These are phyloP conservation scores for Eucalyptus melliodora DNA, from an alignment of 345 rosid species.

Conservation along the genomic window DNA sequence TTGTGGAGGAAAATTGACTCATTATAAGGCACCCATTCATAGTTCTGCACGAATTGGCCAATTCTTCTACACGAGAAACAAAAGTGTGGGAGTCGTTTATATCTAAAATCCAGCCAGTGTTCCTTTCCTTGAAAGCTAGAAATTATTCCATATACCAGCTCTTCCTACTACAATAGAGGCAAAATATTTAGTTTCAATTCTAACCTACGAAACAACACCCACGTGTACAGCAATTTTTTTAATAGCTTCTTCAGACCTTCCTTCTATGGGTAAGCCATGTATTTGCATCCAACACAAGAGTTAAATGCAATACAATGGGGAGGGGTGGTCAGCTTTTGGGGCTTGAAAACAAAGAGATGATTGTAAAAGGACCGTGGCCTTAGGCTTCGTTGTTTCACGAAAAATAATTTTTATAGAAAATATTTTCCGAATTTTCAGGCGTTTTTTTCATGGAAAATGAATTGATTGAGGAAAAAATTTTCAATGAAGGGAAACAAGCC, in stretches of 20 bases:
- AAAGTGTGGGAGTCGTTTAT: background rate
- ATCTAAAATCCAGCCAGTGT: background rate
- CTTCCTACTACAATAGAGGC: background rate
- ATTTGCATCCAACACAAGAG: background rate
- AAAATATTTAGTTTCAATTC: background rate
- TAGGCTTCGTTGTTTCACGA: no score
- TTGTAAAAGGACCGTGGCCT: no score
- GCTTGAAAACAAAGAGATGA: no score
- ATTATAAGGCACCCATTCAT: background rate
- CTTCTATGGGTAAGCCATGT: background rate
- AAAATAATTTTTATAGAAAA: no score
- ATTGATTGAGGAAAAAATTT: no score
- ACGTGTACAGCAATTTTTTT: no score
- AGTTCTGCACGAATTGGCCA: background rate
- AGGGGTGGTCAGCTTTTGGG: no score
- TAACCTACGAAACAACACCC: background rate
- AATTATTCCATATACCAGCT: background rate
- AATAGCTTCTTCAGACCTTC: background rate
- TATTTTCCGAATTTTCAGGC: no score
- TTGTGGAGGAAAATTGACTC: background rate
- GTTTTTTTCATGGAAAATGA: no score
- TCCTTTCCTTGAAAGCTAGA: no score
- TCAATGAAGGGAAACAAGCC: no score
- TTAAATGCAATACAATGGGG: background rate
- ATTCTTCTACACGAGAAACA: background rate